Conservation (phyloP, 768 basidiomycete species). For the Boletus tomentosulus region DNA sequence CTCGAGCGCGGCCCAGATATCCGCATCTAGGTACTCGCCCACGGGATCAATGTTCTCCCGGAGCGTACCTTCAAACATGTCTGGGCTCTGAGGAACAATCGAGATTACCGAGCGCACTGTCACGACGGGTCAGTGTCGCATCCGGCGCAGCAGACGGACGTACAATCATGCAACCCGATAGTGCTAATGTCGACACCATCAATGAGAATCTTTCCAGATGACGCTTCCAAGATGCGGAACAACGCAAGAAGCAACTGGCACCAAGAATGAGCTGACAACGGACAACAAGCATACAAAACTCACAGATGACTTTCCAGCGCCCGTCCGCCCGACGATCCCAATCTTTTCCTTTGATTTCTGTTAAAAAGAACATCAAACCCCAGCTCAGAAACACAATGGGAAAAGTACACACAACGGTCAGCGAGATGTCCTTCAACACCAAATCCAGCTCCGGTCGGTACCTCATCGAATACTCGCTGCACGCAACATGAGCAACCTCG, state of each 20-base stretch:
- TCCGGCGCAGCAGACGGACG: slow-evolving; percentile 11
- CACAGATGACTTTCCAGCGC: slow-evolving; percentile 75
- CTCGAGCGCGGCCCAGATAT: slow-evolving; percentile 84
- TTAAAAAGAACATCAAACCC: slow-evolving; percentile 5
- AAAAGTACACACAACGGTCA: slow-evolving; percentile 53
- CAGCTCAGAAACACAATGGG: neutral
- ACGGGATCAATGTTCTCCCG: slow-evolving; percentile 90
- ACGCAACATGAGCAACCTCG: no score
- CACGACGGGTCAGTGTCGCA: neutral
- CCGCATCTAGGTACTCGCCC: slow-evolving; percentile 64
- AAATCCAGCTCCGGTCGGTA: slow-evolving; percentile 81
- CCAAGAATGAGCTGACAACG: neutral
- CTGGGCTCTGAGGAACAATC: slow-evolving; percentile 81
- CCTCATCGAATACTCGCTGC: slow-evolving; percentile 71
- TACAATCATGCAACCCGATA: slow-evolving; percentile 64
- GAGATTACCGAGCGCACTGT: slow-evolving; percentile 71
- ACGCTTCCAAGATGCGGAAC: slow-evolving; percentile 74
- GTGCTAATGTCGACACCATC: slow-evolving; percentile 75
- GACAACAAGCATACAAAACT: slow-evolving; percentile 10
- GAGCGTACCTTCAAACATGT: slow-evolving; percentile 68
- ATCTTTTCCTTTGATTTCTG: slow-evolving; percentile 79
- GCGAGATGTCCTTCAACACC: slow-evolving; percentile 69
- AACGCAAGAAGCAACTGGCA: slow-evolving; percentile 60
- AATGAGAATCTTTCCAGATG: slow-evolving; percentile 61
- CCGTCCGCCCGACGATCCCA: slow-evolving; percentile 86